Evolutionary conservation across 495 filamentous ascomycete genomes (phyloP).

Genomic region (Daldinia caldariorum): DNA sequence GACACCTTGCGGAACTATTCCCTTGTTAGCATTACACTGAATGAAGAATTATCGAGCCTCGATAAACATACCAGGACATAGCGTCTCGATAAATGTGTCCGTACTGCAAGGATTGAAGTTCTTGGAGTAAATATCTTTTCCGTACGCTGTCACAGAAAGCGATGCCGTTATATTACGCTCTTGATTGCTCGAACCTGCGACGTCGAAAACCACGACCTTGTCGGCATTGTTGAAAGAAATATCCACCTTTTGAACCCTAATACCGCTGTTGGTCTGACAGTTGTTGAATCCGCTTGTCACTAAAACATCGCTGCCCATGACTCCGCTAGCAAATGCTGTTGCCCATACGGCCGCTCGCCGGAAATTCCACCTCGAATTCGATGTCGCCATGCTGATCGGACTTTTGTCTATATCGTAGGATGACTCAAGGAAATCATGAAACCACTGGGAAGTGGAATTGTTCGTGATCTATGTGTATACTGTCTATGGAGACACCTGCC

Average conservation of each 20-base stretch:
- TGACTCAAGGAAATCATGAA: conserved; percentile 37
- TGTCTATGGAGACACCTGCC: conserved; percentile 9
- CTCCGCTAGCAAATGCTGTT: conserved; percentile 49
- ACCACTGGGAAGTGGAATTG: conserved; percentile 20
- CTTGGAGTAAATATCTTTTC: conserved; percentile 80
- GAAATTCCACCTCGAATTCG: conserved; percentile 44
- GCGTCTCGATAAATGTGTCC: conserved; percentile 69
- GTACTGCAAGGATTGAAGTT: conserved; percentile 82
- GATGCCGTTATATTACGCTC: conserved; percentile 83
- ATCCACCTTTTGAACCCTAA: conserved; percentile 77
- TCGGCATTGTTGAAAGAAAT: conserved; percentile 80
- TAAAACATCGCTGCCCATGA: conserved; percentile 74
- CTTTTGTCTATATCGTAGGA: conserved; percentile 23
- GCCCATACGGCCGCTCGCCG: conserved; percentile 51
- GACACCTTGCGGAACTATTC: conserved; percentile 72
- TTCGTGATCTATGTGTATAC: conserved; percentile 28
- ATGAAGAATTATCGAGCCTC: not conserved
- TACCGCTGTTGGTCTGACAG: conserved; percentile 72
- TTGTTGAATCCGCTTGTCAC: conserved; percentile 81
- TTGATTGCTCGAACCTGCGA: conserved; percentile 77
- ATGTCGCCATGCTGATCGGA: conserved; percentile 37
- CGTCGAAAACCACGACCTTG: conserved; percentile 80
- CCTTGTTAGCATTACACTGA: conserved; percentile 45
- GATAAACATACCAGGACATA: conserved; percentile 80
- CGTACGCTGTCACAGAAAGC: conserved; percentile 86